Conservation (phyloP, 2,329 filamentous ascomycete genomes). For the Alternaria panax region DNA sequence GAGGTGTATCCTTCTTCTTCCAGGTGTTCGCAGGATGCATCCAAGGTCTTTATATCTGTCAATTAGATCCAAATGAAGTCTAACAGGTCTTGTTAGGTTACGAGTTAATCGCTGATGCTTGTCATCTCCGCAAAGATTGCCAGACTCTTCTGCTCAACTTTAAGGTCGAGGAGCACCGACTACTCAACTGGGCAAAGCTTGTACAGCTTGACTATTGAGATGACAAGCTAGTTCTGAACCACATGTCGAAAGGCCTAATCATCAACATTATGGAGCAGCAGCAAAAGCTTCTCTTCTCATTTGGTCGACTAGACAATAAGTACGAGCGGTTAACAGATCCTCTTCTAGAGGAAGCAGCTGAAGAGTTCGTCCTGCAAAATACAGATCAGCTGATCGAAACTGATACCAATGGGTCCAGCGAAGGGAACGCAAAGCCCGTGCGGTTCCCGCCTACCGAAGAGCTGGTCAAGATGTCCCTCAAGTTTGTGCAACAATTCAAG, state of each 20-base stretch:
- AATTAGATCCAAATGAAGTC: not conserved
- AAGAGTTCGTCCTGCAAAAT: slow-evolving; percentile 23
- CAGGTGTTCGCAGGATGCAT: slow-evolving; percentile 50
- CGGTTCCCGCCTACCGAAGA: slow-evolving; percentile 41
- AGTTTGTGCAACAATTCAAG: slow-evolving; percentile 38
- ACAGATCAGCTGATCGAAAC: slow-evolving; percentile 22
- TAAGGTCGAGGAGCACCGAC: slow-evolving; percentile 49
- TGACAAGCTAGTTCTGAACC: slow-evolving; percentile 42
- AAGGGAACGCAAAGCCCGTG: slow-evolving; percentile 30
- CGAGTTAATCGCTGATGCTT: slow-evolving; percentile 49
- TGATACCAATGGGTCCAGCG: slow-evolving; percentile 7
- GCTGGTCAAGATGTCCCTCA: slow-evolving; percentile 40
- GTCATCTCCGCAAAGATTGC: slow-evolving; percentile 40
- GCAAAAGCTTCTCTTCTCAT: slow-evolving; percentile 38
- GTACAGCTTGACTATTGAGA: slow-evolving; percentile 44
- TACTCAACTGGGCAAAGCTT: slow-evolving; percentile 49
- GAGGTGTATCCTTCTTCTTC: slow-evolving; percentile 44
- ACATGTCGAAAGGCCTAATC: slow-evolving; percentile 42
- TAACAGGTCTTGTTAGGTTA: slow-evolving; percentile 37
- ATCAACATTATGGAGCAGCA: slow-evolving; percentile 49
- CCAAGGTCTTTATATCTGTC: slow-evolving; percentile 29
- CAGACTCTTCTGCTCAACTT: slow-evolving; percentile 48
- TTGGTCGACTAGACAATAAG: slow-evolving; percentile 42
- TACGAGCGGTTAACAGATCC: slow-evolving; percentile 42
- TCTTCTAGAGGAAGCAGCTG: slow-evolving; percentile 34